Evolutionary conservation across 1,284 basidiomycete genomes (phyloP), one percentile per base, ranked within the genome.

Genomic region (Trametes polyzona): DNA sequence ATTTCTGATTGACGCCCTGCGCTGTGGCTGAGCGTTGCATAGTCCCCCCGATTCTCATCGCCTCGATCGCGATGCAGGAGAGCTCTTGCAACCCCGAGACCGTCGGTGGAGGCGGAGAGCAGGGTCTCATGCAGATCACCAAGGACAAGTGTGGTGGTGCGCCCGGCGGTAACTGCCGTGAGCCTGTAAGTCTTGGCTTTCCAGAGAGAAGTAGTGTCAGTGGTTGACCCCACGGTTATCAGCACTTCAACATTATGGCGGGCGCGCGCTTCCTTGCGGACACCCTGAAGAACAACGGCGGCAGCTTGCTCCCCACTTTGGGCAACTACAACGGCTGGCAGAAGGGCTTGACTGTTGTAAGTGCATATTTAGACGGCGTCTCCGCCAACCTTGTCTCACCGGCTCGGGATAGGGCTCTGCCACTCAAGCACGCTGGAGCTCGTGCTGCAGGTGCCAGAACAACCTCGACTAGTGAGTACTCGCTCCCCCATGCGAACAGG

Each of bases 121-220:
- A 90, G 65, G 94, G 93, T 24, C 71, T 90, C 52, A 95, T 95
- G 92, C 93, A 96, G 73, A 80, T 95, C 65, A 90, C 88, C 14
- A 70, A 75, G 43, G 90, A 91, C 65, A 95, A 95, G 73, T 96
- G 93, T 67, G 79, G 71, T 42, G 82, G 76, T 54, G 86, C 86
- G 0, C 84, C 87, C 3, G 74, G 73, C 12, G 82, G 82, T 7
- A 78, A 90, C 70, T 93, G 90, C 78, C 73, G 75, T 64, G 84
- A 91, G 57, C 77, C 81, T 52, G 87, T 88, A 64, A 64, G 82
- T 77, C 40, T 29, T n/a, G n/a, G n/a, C n/a, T n/a, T n/a, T n/a
- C n/a, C n/a, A n/a, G n/a, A n/a, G n/a, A n/a, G n/a, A n/a, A n/a
- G n/a, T n/a, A n/a, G n/a, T n/a, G n/a, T n/a, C n/a, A n/a, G n/a